Base-by-base conservation (phyloP, 352 stramenopile species). In the Globisporangium abappressorium region DNA sequence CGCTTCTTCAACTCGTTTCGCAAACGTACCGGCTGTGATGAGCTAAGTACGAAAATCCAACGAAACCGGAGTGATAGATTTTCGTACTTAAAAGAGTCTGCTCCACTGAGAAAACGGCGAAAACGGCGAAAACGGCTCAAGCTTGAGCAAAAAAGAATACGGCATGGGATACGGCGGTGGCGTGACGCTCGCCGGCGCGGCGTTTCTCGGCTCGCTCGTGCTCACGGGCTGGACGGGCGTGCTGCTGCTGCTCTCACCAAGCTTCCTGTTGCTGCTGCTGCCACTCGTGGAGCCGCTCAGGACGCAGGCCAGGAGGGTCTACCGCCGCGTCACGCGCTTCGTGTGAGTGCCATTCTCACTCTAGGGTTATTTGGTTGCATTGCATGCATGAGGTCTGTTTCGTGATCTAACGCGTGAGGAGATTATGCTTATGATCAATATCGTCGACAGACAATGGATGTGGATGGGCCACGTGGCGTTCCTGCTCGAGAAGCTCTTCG, bases 381-480 rank as follows among this genome's bases (percentile, higher is more conserved):
- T 41, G 8, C 20, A 11, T 55, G 18, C 8, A 38, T 28, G 38
- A 14, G 33, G 20, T 18, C 12, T 7, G 11, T 11, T 9, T 57
- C 33, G 46, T 43, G 5, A 58, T 58, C 38, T 57, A 33, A 43
- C 15, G 54, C n/a, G 20, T 26, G 9, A 43, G 9, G 8, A 5
- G 8, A 11, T 8, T 20, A 51, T 7, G 71, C 33, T 22, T 56
- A 9, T 11, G 49, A 18, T 53, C 43, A 9, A 9, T 24, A 7
- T 12, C 47, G 6, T 1, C 22, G 30, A 18, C 33, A 94, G 82
- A 41, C 86, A 94, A 87, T 92, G 81, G 76, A 73, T 78, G 57
- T 94, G 86, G 86, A 92, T 92, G 77, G 84, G 79, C 6, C 78
- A 87, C 63, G 82, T 91, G 14, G 82, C 79, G 24, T 65, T 94